Percentiles rank a stretch among this genome's conserved stretches.
Conservation (phyloP, 2,329 filamentous ascomycete genomes). For the Epichloe coenophiala region DNA sequence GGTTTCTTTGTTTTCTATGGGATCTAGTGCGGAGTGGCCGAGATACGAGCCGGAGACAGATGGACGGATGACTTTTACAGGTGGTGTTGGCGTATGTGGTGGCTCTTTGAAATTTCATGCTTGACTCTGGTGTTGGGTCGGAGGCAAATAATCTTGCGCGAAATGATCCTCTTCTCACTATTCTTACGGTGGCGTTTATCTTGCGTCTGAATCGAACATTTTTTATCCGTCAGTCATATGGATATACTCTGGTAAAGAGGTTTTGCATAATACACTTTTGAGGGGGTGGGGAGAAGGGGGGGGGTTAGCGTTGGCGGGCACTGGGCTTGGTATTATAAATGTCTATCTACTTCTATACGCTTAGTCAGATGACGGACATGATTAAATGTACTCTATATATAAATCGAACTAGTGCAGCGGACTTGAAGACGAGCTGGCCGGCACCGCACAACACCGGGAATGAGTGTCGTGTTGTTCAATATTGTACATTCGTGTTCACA, state of each 20-base stretch:
- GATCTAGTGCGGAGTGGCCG: too few species aligned
- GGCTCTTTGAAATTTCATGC: neutral
- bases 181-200: neutral
- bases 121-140: neutral
- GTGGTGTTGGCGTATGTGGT: neutral
- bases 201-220: neutral
- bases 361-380: constrained; percentile 1
- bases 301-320: neutral
- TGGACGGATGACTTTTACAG: neutral
- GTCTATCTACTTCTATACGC: neutral
- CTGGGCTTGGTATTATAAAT: neutral
- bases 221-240: neutral
- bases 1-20: too few species aligned
- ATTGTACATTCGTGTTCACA: neutral
- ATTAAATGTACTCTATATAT: neutral
- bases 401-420: neutral
- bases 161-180: neutral
- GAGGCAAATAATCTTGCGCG: neutral
- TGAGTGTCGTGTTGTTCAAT: too few species aligned
- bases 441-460: too few species aligned
- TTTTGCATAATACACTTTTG: neutral
- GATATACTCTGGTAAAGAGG: neutral
- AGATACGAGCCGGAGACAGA: too few species aligned
- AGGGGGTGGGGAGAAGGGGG: neutral
- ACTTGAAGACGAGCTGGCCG: neutral